Conservation (phyloP, 352 stramenopile genomes). For the Poterioochromonas sp. region DNA sequence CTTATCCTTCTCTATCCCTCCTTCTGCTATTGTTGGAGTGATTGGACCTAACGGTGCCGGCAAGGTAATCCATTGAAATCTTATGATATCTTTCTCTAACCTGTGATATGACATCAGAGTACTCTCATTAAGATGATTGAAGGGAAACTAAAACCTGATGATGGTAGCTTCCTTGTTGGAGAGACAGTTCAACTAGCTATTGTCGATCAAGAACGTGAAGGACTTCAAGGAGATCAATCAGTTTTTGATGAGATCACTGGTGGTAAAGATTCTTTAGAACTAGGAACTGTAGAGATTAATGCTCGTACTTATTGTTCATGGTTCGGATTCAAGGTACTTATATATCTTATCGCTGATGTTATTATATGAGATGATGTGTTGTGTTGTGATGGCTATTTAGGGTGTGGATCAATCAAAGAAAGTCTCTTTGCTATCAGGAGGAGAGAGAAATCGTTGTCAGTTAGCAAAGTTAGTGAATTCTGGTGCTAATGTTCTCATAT, state of each 20-base stretch:
- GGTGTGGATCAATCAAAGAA: conserved; percentile 58
- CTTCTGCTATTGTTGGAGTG: conserved; percentile 66
- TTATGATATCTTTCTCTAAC: not conserved
- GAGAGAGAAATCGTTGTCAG: conserved; percentile 63
- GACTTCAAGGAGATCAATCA: conserved; percentile 57
- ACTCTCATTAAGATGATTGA: conserved; percentile 68
- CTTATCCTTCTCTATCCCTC: conserved; percentile 58
- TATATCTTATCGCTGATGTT: not conserved
- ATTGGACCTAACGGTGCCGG: conserved; percentile 82
- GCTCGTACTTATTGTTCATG: conserved; percentile 58
- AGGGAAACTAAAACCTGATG: conserved; percentile 56
- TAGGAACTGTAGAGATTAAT: conserved; percentile 47
- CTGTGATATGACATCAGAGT: conserved; percentile 52
- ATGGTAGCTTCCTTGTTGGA: conserved; percentile 42
- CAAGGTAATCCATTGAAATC: too few relatives aligned
- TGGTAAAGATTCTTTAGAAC: conserved; percentile 40
- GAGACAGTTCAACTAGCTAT: conserved; percentile 37
- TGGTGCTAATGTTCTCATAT: conserved; percentile 60
- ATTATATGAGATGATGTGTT: not conserved
- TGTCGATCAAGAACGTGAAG: conserved; percentile 61
- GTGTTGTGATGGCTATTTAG: not conserved
- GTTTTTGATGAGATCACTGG: conserved; percentile 64
- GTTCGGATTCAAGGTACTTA: conserved; percentile 60
- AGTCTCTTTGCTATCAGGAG: conserved; percentile 57
- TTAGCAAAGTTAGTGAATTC: conserved; percentile 62